Conservation (phyloP, 495 filamentous ascomycete genomes). For the Penicillium riverlandense region DNA sequence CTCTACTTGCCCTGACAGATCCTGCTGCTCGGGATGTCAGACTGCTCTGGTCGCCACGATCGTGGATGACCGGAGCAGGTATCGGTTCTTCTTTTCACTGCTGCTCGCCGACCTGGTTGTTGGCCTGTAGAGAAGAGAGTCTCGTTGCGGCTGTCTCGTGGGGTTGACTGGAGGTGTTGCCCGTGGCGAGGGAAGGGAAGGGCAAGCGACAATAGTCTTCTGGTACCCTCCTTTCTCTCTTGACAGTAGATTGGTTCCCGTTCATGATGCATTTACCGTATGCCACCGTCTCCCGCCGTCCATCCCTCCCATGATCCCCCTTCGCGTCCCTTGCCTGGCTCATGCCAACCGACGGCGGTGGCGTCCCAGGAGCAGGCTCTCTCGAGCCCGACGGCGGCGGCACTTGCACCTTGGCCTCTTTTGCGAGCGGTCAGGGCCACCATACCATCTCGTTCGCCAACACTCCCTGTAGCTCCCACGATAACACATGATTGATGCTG, state of each 20-base stretch:
- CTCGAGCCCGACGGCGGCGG: too few relatives aligned
- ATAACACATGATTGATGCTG: neutral
- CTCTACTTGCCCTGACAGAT: conserved; percentile 19
- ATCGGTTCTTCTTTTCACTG: conserved; percentile 40
- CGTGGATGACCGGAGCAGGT: neutral
- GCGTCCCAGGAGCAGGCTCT: too few relatives aligned
- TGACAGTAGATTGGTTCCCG: too few relatives aligned
- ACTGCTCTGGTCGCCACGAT: neutral
- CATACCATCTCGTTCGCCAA: neutral
- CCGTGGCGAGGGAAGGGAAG: too few relatives aligned
- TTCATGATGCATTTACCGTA: too few relatives aligned
- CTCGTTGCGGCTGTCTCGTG: neutral
- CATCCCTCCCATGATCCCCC: neutral
- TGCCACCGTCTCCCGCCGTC: too few relatives aligned
- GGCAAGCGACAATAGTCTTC: too few relatives aligned
- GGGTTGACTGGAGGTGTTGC: too few relatives aligned
- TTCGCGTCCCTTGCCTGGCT: neutral
- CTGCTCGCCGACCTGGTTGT: conserved; percentile 31
- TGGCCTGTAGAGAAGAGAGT: conserved; percentile 40
- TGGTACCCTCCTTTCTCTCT: too few relatives aligned
- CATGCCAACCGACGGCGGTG: neutral
- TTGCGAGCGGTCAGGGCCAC: too few relatives aligned
- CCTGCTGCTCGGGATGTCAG: conserved; percentile 15
- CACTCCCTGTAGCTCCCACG: neutral
- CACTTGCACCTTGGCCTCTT: too few relatives aligned